These are phyloP conservation scores for Magnusiomyces tetraspermus DNA, from an alignment of 1,139 yeast species.

Conservation along the genomic window DNA sequence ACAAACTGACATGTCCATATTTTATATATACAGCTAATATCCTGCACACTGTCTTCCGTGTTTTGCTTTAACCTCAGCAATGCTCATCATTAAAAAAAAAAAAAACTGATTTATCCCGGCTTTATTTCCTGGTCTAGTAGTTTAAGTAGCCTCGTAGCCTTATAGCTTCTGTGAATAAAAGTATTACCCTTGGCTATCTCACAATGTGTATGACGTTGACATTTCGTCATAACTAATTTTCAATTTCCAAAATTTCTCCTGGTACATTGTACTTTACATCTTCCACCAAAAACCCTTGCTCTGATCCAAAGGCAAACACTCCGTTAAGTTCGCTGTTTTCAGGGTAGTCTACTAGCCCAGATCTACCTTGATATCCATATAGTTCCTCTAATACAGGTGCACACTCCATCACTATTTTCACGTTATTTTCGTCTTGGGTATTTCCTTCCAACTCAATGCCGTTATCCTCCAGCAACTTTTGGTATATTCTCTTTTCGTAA, in stretches of 20 bases:
- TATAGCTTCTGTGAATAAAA: too few species aligned
- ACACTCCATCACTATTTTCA: conserved; percentile 19
- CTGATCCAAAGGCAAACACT: conserved; percentile 30
- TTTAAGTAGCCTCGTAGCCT: too few species aligned
- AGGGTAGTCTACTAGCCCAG: conserved; percentile 13
- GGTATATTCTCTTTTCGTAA: conserved; percentile 1
- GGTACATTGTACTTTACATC: conserved; percentile 28
- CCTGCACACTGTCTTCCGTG: too few species aligned
- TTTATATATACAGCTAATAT: too few species aligned
- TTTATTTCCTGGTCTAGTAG: too few species aligned
- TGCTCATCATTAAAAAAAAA: too few species aligned
- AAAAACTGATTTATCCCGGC: too few species aligned
- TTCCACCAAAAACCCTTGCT: conserved; percentile 28
- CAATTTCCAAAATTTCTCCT: conserved; percentile 20
- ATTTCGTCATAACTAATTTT: too few species aligned
- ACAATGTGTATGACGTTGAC: too few species aligned
- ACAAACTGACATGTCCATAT: too few species aligned
- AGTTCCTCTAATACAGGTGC: conserved; percentile 20
- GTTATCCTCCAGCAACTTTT: conserved; percentile 3
- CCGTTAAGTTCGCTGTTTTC: conserved; percentile 16
- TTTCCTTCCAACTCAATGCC: not conserved
- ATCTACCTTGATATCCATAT: conserved; percentile 5
- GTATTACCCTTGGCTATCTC: too few species aligned
- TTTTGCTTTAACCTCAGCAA: too few species aligned
- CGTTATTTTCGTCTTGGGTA: not conserved